Evolutionary conservation across 352 stramenopile species (phyloP), one percentile per base, ranked within the genome.

Genomic region (Pythium sp.): DNA sequence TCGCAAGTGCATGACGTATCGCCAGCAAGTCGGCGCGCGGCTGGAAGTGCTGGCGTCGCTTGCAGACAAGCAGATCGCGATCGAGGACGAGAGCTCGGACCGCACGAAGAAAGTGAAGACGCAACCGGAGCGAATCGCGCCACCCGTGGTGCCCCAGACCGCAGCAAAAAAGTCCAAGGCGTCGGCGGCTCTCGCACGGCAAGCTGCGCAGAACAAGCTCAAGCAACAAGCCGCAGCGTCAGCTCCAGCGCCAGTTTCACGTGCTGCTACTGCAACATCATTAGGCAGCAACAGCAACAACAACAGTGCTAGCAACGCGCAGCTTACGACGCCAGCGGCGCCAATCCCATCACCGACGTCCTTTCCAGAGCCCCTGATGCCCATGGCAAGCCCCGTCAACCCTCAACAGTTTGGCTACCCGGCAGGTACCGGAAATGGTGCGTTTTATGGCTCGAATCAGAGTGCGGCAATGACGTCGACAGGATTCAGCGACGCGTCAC

Each of bases 41-140:
- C 73, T 95, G 7, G 87, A 94, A 62, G 70, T 93, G 38, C 43
- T 95, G 53, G 87, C 87, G 6, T 93, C 87, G 28, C 69, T 95
- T 20, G 86, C 86, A 5, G 87, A 95, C 67, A 92, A 88, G 38
- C 87, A 93, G 56, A 89, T 95, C 30, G 84, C 81, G 8, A 78
- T 79, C 15, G 80, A 92, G 54, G 82, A 92, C 53, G 78, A 78
- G 58, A 62, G 30, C 38, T 28, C 58, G 26, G 36, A 41, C 38
- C 34, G 22, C 46, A 55, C 65, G 24, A 68, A 76, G 56, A 62
- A 62, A 8, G 32, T 2, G 3, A 49, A 9, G 32, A 62, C 56
- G 65, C 26, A 69, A 3, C 30, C 30, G 41, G 62, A 69, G 28
- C 58, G 32, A 58, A 49, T 12, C 38, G 3, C 65, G 28, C 9